Base-by-base conservation (phyloP, 495 filamentous ascomycete species). In the Hyaloscypha bicolor region DNA sequence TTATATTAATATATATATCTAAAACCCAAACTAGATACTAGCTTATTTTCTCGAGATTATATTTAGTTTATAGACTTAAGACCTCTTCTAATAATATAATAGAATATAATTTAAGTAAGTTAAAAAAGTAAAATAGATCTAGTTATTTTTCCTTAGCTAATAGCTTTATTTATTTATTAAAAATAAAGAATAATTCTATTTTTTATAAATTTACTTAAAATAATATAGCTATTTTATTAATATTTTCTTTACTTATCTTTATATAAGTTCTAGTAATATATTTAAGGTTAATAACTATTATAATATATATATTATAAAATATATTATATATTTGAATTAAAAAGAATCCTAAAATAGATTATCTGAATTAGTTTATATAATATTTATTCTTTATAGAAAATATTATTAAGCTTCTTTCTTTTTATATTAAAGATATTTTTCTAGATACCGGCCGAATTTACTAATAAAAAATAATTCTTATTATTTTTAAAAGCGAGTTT, bases 161-260 rank as follows among this genome's bases (percentile, higher is more conserved):
- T 25, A 25, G 25, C 25, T 25, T 2, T 25, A 25, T 2, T 2
- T 25, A 25, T 25, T 25, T 2, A 2, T 25, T 25, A 2, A 25
- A 2, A 2, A 25, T 25, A 25, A 25, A 25, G 1, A 25, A 2
- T 25, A 25, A 25, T 2, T 25, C 25, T 25, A 25, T 25, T 2
- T 25, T 25, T 25, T 25, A 25, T 25, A 25, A 2, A 25, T 25
- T 2, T 25, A 25, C 25, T 25, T 25, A 2, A 25, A 25, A 25
- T 11, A 55, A 39, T 39, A 30, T 51, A 65, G 35, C 39, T 9
- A 69, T 39, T 37, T 65, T 60, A 37, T 65, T 35, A 31, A 64
- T 32, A 57, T 64, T 60, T 65, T 69, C 53, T 65, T 69, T 68
- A n/a, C 65, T 68, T 25, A 2, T 33, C 65, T 68, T 68, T 35